Percentiles rank a stretch among this genome's conserved stretches.
phyloP scores from a whole-genome alignment of 2,329 filamentous ascomycete genomes.

The Pseudopithomyces maydicus region DNA sequence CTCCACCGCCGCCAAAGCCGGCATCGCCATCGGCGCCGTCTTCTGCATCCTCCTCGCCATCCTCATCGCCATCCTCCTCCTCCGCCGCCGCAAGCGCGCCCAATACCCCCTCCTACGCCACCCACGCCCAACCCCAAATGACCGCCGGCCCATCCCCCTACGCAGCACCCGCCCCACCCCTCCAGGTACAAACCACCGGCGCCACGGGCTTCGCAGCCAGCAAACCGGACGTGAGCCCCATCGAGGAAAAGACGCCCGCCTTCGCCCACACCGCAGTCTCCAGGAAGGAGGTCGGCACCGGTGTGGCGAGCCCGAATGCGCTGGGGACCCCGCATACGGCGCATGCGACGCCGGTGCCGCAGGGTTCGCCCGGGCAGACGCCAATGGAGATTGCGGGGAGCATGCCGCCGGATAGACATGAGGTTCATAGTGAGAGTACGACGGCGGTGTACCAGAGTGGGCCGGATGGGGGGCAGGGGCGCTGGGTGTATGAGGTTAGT shows the following conservation, averaged over 20 bases:
- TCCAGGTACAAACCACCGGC: slow-evolving; percentile 2
- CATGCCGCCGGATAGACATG: slow-evolving; percentile 11
- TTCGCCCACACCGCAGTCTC: neutral
- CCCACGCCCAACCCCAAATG: slow-evolving; percentile 7
- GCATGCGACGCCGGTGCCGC: neutral
- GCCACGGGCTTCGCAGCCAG: neutral
- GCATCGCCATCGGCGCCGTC: slow-evolving; percentile 18
- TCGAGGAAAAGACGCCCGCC: slow-evolving; percentile 18
- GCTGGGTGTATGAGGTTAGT: slow-evolving; percentile 4
- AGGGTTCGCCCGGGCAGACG: neutral
- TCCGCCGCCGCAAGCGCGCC: slow-evolving; percentile 11
- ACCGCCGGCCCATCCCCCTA: slow-evolving; percentile 11
- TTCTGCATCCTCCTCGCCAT: slow-evolving; percentile 18
- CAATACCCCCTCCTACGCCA: slow-evolving; percentile 1
- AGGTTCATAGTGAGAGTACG: slow-evolving; percentile 9
- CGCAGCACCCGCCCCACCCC: slow-evolving; percentile 12
- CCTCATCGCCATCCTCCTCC: slow-evolving; percentile 12
- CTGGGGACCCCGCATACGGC: neutral
- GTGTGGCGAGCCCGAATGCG: neutral
- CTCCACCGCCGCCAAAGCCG: slow-evolving; percentile 18
- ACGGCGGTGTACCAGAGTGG: neutral
- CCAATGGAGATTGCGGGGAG: slow-evolving; percentile 9
- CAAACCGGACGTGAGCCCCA: slow-evolving; percentile 14
- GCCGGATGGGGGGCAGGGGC: slow-evolving; percentile 8
- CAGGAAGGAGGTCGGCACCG: slow-evolving; percentile 5